Evolutionary conservation across 345 rosid species (phyloP).

Genomic region (Acer saccharum): DNA sequence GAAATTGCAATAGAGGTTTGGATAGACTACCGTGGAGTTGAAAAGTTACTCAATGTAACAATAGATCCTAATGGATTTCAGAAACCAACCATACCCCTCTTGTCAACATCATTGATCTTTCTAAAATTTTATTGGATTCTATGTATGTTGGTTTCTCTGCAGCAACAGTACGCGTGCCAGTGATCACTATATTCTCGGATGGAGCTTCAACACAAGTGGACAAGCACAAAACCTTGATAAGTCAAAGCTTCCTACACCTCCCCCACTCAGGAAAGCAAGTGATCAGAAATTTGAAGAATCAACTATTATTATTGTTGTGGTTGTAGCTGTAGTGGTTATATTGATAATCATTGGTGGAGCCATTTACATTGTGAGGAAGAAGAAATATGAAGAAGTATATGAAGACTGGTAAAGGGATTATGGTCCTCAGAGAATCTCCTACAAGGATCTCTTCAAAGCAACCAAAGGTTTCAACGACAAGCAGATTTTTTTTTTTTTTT

Average conservation of each 20-base stretch:
- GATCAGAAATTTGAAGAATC: background rate
- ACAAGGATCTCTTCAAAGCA: constrained; percentile 53
- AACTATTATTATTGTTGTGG: constrained; percentile 17
- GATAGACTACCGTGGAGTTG: constrained; percentile 51
- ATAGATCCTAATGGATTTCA: constrained; percentile 34
- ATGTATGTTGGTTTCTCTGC: constrained; percentile 56
- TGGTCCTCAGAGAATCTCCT: constrained; percentile 58
- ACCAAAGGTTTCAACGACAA: constrained; percentile 59
- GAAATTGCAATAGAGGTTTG: constrained; percentile 23
- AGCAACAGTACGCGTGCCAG: constrained; percentile 39
- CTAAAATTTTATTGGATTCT: constrained; percentile 29
- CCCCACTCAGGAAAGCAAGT: constrained; percentile 18
- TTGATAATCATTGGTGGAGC: constrained; percentile 25
- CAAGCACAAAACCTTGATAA: constrained; percentile 40
- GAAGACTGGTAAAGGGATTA: constrained; percentile 72
- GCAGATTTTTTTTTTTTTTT: too few species aligned
- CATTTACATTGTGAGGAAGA: constrained; percentile 30
- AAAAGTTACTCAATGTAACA: constrained; percentile 44
- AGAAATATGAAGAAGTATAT: constrained; percentile 53
- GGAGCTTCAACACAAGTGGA: constrained; percentile 60
- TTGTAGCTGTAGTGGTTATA: constrained; percentile 20
- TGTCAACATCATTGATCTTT: constrained; percentile 49
- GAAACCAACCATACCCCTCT: constrained; percentile 46
- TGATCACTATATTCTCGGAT: constrained; percentile 51
- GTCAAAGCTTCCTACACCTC: constrained; percentile 55